Percentiles rank a stretch among this genome's conserved stretches.
Evolutionary conservation across 177 flowering plant species (phyloP).

Genomic region (Vitis hybrid): DNA sequence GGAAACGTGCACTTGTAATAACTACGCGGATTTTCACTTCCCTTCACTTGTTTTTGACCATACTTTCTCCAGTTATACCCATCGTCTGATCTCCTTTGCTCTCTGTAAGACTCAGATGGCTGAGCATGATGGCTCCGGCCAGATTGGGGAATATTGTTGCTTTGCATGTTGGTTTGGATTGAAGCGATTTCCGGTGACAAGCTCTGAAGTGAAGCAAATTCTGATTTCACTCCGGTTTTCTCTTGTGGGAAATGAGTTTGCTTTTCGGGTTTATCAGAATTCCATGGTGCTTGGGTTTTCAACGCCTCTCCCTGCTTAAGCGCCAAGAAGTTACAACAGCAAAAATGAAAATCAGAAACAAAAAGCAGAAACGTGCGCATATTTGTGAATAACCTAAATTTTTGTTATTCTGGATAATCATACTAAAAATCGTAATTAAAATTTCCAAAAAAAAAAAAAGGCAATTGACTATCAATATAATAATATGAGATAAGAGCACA

Average conservation of each 20-base stretch:
- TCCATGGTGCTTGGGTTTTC: slow-evolving; percentile 40
- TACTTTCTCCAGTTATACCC: slow-evolving; percentile 96
- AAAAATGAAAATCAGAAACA: slow-evolving; percentile 1
- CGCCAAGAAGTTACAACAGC: not conserved
- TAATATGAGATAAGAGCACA: too few relatives aligned
- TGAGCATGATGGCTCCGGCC: slow-evolving; percentile 25
- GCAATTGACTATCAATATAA: too few relatives aligned
- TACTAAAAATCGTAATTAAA: not conserved
- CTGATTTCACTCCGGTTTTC: slow-evolving; percentile 26
- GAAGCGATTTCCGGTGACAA: slow-evolving; percentile 27
- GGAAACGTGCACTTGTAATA: slow-evolving; percentile 83
- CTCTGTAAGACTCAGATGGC: slow-evolving; percentile 40
- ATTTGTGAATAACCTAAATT: not conserved
- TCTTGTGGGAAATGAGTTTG: slow-evolving; percentile 26
- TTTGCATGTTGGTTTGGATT: slow-evolving; percentile 18
- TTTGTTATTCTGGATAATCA: not conserved
- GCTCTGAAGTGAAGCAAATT: slow-evolving; percentile 24
- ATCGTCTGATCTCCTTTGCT: slow-evolving; percentile 72
- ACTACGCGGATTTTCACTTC: slow-evolving; percentile 85
- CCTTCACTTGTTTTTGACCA: slow-evolving; percentile 91
- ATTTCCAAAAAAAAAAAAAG: not conserved
- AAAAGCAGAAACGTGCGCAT: too few relatives aligned
- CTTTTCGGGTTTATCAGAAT: slow-evolving; percentile 22
- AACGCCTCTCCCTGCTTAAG: slow-evolving; percentile 29
- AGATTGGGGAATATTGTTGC: slow-evolving; percentile 21